Base-by-base conservation (phyloP, 768 basidiomycete genomes). In the Mycena latifolia region DNA sequence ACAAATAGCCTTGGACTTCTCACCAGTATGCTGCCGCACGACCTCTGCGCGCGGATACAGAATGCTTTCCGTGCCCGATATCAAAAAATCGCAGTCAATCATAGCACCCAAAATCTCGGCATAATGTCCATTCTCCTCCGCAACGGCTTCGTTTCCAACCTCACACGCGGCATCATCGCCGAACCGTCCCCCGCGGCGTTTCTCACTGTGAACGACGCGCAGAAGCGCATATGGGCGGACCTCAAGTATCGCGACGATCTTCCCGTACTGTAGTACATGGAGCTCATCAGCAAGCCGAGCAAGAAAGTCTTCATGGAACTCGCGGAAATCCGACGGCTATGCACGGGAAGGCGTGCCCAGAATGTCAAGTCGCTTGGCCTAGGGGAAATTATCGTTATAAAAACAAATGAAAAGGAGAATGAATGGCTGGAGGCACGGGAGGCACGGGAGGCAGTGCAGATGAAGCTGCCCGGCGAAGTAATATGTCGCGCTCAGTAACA, bases 391-490 rank as follows among this genome's bases (percentile, higher is more conserved):
- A 92, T 93, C 24, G 87, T 99, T 12, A 88, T 99, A 20, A 85
- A 82, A 77, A 95, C 92, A 54, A 84, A 83, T 70, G 85, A 83
- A 72, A 87, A 80, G 79, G 89, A 92, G 74, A 81, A 92, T 66
- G 90, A 92, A 74, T 98, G 93, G 90, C 70, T 98, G 72, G 97
- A 99, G 77, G 96, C 95, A 8, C 84, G 96, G 72, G 97, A 99
- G 77, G 96, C 95, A 8, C 84, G 96, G 77, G 96, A 99, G 77
- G 97, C 97, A 7, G 77, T 97, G 73, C 82, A 88, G 77, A 75
- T 94, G 74, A 89, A 88, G 55, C 67, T 96, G 10, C 82, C 88
- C 3, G 97, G 97, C 7, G 97, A 99, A 79, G 88, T 98, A 9
- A 81, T 98, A 22, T 95, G 95, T 77, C 83, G 95, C 68, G 95